Base-by-base conservation (phyloP, 768 basidiomycete genomes). In the Russula virescens region DNA sequence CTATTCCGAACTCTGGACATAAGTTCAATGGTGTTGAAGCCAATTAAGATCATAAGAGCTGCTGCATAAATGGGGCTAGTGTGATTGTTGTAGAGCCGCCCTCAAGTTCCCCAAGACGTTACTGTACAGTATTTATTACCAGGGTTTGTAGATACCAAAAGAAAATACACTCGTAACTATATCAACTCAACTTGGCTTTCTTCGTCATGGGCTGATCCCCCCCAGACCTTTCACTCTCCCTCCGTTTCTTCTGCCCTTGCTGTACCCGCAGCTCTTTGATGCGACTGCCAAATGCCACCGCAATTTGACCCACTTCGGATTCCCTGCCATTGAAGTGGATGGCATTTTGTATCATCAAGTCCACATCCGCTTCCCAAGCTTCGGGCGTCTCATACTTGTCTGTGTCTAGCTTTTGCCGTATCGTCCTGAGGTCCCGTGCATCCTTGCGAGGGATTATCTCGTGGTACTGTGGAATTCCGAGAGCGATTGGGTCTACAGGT, bases 301-400 rank as follows among this genome's bases (percentile, higher is more conserved):
- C 82, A 43, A 88, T 75, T 47, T 75, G 70, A 18, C 87, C 91
- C n/a, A 92, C 89, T 61, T 91, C 88, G 3, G 89, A 90, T 49
- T 87, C 85, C 2, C 77, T 76, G 0, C 89, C 89, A 67, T 98
- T 98, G 80, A 97, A 98, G 57, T 80, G 83, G 72, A 89, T 82
- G 18, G 95, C 92, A 71, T 98, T 98, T 63, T 83, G 76, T 62
- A 92, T 74, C 94, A 98, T 96, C 47, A 95, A 80, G 48, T 88
- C 83, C 58, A 95, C 75, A 71, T 98, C 96, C 2, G 85, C 88
- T 71, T 91, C 88, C 69, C 96, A 86, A 2, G 84, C 84, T 50
- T 90, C 88, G 55, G 85, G 73, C 3, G 84, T 81, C 35, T 88
- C 85, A 72, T 95, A 95, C 73, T 87, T 88, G 76, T 94, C 93